Base-by-base conservation (phyloP, 2,329 filamentous ascomycete genomes). In the Penicillium oxalicum region DNA sequence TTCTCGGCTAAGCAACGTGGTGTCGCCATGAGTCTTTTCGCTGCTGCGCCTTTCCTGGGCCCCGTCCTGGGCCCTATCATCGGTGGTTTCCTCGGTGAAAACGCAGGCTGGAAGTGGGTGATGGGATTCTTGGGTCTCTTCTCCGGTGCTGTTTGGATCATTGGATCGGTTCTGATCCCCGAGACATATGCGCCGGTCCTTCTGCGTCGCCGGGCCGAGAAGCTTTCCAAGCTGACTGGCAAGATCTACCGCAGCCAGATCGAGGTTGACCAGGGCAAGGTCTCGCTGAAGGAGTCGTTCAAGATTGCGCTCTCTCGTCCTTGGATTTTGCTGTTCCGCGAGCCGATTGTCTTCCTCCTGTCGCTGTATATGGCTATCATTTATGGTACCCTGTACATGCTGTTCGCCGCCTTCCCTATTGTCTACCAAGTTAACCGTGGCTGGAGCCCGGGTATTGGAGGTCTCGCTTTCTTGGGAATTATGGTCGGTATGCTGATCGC, bases 41-140 rank as follows among this genome's bases (percentile, higher is more conserved):
- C 83, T 4, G 76, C 80, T 11, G 80, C 82, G 2, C 83, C 83
- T 1, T 86, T 85, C 63, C 70, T 87, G 44, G 83, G 62, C 9
- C 61, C 62, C 5, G 57, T 59, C 2, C 28, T 64, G 7, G 63
- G 62, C 1, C 63, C 62, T 2, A 53, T 66, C 7, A 56, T 61
- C 32, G 62, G 62, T 44, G 63, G 63, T 5, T 66, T 65, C 51
- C 45, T 66, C 6, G 61, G 61, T 9, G 57, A 60, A 53, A 61
- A 54, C 12, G 58, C 50, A 6, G 63, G 63, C 11, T 64, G 62
- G 60, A 52, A 54, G 43, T 66, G 63, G 63, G 61, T 65, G 4
- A 56, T 62, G 54, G 63, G 63, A 11, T 61, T 64, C 45, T 47
- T 65, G 29, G 61, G 60, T n/a, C 38, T 51, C 6, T 64, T 66